Evolutionary conservation across 139 green algal species (phyloP), one percentile per base, ranked within the genome.

Genomic region (Tetraselmis chui): DNA sequence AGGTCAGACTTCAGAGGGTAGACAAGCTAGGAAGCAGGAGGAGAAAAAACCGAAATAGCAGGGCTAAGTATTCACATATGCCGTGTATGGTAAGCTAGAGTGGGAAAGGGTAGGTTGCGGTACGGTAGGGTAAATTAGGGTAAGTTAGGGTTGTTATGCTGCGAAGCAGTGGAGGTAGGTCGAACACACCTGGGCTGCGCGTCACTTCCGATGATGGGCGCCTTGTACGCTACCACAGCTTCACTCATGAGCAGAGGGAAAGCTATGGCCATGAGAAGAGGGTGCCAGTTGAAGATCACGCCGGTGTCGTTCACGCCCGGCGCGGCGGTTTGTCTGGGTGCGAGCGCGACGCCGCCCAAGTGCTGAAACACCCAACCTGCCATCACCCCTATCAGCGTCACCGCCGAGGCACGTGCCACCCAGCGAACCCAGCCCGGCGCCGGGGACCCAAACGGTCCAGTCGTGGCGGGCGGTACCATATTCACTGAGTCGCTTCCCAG

Each of bases 211-310:
- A 84, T 30, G 27, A 91, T 30, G 18, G 90, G 90, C 0, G 86
- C 78, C 2, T 82, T 76, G 81, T 96, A 96, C 0, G 89, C 80
- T 23, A 96, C 77, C 11, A 96, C 58, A 0, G 91, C 92, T 82
- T 96, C 92, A 0, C 83, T 83, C 91, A 95, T 95, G 75, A 93
- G 85, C 22, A 95, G 83, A 0, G 80, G 86, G 76, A 95, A 94
- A 0, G 87, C 92, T 27, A 95, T 76, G 0, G 86, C 88, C 87
- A 95, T 93, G 1, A 93, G 80, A 2, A 96, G 31, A 0, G 92
- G 92, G 78, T 96, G 92, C 92, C 92, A 96, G 78, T 96, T 96
- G 84, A 96, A 96, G 0, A 96, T 31, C 0, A 78, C 67, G 0
- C 31, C 30, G 0, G 92, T 95, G 85, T 89, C 85, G 28, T 90